phyloP scores from a whole-genome alignment of 306 rosid species.

The Ormosia emarginata region DNA sequence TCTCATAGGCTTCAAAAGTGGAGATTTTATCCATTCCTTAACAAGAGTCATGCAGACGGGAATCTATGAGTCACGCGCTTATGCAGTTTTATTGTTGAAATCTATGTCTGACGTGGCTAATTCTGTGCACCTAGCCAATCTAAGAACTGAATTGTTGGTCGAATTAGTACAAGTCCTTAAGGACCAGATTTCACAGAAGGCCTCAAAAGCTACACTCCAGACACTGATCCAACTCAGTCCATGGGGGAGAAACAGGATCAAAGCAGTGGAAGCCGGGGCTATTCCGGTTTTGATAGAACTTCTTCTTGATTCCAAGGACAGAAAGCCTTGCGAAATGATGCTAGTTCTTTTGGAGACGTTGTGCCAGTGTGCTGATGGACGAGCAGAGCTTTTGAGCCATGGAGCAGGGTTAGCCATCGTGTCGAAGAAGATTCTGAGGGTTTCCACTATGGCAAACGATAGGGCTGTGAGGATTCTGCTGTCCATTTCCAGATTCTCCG shows the following conservation, averaged over 20 bases:
- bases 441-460: conserved; percentile 62
- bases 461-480: conserved; percentile 63
- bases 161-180: conserved; percentile 46
- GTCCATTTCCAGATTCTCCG: conserved; percentile 49
- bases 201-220: conserved; percentile 49
- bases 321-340: conserved; percentile 57
- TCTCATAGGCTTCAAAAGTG: conserved; percentile 18
- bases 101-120: conserved; percentile 53
- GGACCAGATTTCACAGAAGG: conserved; percentile 58
- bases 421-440: conserved; percentile 73
- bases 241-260: conserved; percentile 61
- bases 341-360: conserved; percentile 48
- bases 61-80: conserved; percentile 63
- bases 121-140: neutral
- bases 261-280: conserved; percentile 62
- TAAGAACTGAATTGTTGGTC: conserved; percentile 35
- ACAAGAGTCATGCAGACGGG: conserved; percentile 45
- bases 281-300: conserved; percentile 52
- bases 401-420: conserved; percentile 73
- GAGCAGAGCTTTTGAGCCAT: conserved; percentile 62
- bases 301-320: conserved; percentile 48
- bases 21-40: conserved; percentile 43
- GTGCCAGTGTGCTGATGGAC: conserved; percentile 73
- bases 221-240: conserved; percentile 41
- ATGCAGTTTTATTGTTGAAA: conserved; percentile 48